Evolutionary conservation across 2,329 filamentous ascomycete species (phyloP), one percentile per base, ranked within the genome.

Genomic region (Sordariomycetes sp.): DNA sequence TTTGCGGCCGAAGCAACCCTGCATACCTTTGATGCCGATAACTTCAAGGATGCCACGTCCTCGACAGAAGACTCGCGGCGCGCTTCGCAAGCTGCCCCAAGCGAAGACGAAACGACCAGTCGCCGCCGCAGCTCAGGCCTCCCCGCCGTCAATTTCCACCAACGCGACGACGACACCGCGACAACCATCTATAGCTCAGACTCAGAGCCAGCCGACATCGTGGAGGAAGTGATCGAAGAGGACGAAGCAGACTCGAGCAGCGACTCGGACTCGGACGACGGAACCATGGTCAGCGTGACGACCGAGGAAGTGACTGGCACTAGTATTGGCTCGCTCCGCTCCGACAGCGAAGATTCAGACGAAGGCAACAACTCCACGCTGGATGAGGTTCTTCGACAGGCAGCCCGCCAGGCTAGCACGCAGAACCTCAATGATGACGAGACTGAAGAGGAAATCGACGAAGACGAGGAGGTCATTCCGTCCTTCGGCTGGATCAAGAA

Each of bases 1-100:
- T 98, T 98, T 58, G 92, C 92, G 5, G 92, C 92, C 2, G 92
- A 98, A 60, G 92, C 92, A 10, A 98, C 92, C 4, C 70, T 98
- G 23, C 92, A 98, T 54, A 98, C 92, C 1, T 96, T 94, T 71
- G 88, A 92, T 36, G 76, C 95, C 29, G 90, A 96, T 50, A 83
- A 88, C 42, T 72, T 79, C 53, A 86, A 88, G 50, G 88, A 95
- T 53, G 86, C 86, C 15, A 93, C 87, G 2, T 83, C 81, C 7
- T 82, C 83, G 0, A 82, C 79, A 1, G 84, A 90, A 42, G 78
- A 79, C 9, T 86, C 83, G 10, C 68, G 86, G 45, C 73, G 84
- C 41, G 76, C 79, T 34, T 92, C 72, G 42, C 26, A 35, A 34
- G n/a, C 21, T 12, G 10, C 10, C 14, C 15, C 6, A 15, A 7